These are phyloP conservation scores for Plasmodium yoelii DNA, from an alignment of 169 alveolate genomes.

Conservation along the genomic window DNA sequence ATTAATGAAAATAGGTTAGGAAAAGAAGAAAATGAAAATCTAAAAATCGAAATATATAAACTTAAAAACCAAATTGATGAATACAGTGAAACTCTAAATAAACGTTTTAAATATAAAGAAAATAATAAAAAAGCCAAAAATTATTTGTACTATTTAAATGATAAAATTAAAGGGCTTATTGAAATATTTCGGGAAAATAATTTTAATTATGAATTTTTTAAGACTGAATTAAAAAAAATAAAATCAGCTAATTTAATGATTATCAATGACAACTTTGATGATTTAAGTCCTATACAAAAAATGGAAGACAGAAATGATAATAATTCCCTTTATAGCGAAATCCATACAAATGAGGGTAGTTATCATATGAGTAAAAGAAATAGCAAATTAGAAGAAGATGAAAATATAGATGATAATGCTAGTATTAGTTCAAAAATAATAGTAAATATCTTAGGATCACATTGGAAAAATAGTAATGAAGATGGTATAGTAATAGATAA, in stretches of 20 bases:
- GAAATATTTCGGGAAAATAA: slow-evolving; percentile 53
- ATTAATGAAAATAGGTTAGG: slow-evolving; percentile 29
- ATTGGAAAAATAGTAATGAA: background rate
- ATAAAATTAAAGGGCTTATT: slow-evolving; percentile 64
- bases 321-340: slow-evolving; percentile 1
- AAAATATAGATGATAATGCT: slow-evolving; percentile 18
- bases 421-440: slow-evolving; percentile 50
- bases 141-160: slow-evolving; percentile 65
- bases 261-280: slow-evolving; percentile 50
- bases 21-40: slow-evolving; percentile 52
- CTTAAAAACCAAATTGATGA: slow-evolving; percentile 51
- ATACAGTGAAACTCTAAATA: slow-evolving; percentile 26
- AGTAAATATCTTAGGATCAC: slow-evolving; percentile 28
- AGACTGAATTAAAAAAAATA: slow-evolving; percentile 54
- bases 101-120: slow-evolving; percentile 20
- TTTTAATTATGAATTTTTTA: slow-evolving; percentile 54
- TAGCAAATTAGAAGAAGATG: slow-evolving; percentile 24
- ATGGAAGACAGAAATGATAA: background rate
- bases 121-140: slow-evolving; percentile 38
- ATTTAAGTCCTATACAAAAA: background rate
- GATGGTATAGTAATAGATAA: slow-evolving; percentile 34
- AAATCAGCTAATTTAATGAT: slow-evolving; percentile 63
- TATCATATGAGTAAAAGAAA: background rate
- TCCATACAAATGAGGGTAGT: too few relatives aligned
- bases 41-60: slow-evolving; percentile 54